These are phyloP conservation scores for Dipteronia dyeriana DNA, from an alignment of 345 rosid species.

Conservation along the genomic window DNA sequence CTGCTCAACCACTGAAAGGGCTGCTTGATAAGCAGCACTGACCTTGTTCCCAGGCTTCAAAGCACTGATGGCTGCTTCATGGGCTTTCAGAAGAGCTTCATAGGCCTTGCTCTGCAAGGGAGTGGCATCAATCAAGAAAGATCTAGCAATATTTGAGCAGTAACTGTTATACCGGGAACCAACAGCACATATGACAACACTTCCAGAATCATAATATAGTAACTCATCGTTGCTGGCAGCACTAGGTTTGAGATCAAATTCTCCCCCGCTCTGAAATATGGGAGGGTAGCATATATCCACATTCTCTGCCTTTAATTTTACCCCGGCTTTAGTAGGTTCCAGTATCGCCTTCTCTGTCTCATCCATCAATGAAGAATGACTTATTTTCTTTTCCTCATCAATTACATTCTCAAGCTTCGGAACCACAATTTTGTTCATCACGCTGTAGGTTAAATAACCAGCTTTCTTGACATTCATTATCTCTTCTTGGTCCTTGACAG, in stretches of 20 bases:
- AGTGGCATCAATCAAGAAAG: conserved; percentile 51
- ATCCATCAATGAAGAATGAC: conserved; percentile 52
- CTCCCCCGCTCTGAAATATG: conserved; percentile 57
- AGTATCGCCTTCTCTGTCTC: conserved; percentile 54
- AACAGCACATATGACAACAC: conserved; percentile 55
- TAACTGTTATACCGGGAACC: conserved; percentile 55
- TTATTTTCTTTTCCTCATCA: conserved; percentile 54
- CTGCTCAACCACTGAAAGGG: conserved; percentile 41
- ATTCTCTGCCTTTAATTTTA: conserved; percentile 56
- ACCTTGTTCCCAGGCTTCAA: conserved; percentile 44
- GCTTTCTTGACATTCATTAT: conserved; percentile 46
- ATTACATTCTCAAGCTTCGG: conserved; percentile 56
- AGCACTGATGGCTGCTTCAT: conserved; percentile 50
- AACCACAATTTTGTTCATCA: conserved; percentile 53
- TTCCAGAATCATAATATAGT: conserved; percentile 47
- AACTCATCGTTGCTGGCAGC: conserved; percentile 54
- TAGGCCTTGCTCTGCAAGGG: conserved; percentile 54
- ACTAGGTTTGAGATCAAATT: conserved; percentile 50
- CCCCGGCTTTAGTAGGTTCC: conserved; percentile 46
- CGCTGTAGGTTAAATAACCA: conserved; percentile 39
- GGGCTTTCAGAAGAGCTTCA: conserved; percentile 54
- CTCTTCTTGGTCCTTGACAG: conserved; percentile 40
- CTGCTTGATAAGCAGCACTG: conserved; percentile 50
- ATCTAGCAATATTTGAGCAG: conserved; percentile 57
- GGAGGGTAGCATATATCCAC: conserved; percentile 61